Base-by-base conservation (phyloP, 306 rosid genomes). In the Prunus dulcis region DNA sequence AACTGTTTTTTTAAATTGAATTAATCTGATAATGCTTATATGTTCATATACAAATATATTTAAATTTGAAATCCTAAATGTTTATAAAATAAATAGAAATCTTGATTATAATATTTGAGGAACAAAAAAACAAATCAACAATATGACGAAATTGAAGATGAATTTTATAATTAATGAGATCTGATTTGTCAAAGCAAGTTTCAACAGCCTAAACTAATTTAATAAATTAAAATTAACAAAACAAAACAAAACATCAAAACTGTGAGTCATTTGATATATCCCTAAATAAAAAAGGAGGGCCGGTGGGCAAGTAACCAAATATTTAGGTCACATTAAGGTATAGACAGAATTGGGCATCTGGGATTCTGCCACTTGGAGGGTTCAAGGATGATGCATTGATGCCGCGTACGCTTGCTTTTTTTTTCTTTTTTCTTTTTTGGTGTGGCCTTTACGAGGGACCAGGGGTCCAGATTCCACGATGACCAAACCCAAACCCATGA, bases 321-420 rank as follows among this genome's bases (percentile, higher is more conserved):
- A 1, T 34, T 34, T 34, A 34, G 2, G 41, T 34, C 41, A 34
- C 41, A 34, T 34, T 34, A 34, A 34, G 41, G 61, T 18, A 0
- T 55, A 2, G 50, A 51, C 0, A 49, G 19, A 73, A 61, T 45
- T 45, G n/a, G 60, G 18, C 27, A 63, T 49, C 49, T 45, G 58
- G 14, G 25, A 25, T 62, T 43, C 34, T 45, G 58, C 78, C 71
- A 32, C 63, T 67, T 51, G 72, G 43, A 30, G 50, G 50, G 62
- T 28, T 49, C 28, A 17, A 12, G 2, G 27, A 17, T 25, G 75
- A n/a, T 27, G 28, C 28, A 27, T 27, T 27, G 28, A 27, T 45
- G 67, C 53, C 1, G 46, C 56, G 10, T 27, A 38, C 43, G 43
- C 43, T 7, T 12, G 2, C 34, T 46, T 46, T 22, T 53, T 14